Base-by-base conservation (phyloP, 225 moss, liverwort and hornwort genomes). In the Pseudoscleropodium purum region DNA sequence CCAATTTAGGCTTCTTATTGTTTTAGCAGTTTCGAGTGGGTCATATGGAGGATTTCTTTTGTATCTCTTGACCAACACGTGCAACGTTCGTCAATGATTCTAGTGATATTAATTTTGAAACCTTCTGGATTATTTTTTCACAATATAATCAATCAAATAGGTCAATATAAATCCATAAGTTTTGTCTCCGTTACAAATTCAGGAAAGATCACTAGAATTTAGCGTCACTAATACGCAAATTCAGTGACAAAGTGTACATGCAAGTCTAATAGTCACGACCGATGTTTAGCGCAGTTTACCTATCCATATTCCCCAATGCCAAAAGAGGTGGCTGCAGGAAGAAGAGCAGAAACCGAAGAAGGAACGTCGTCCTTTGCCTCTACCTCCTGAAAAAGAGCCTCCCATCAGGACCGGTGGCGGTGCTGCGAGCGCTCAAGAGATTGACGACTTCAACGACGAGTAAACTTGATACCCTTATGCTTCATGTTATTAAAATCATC, bases 221-320 rank as follows among this genome's bases (percentile, higher is more conserved):
- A 76, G n/a, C 29, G 3, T 74, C 34, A 81, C 57, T 74, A 52
- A 43, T 30, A 75, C 17, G 9, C 66, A 33, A 29, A 66, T 47
- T 47, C 9, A 47, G 49, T 41, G 18, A 23, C 13, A 24, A 41
- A 79, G 25, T 57, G 33, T 67, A 13, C 34, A 68, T 4, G 39
- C 62, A 45, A 84, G 84, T 87, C 86, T 92, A 77, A 90, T 87
- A 79, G 60, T 59, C 69, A 26, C 29, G 17, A 37, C 91, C 39
- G 21, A 37, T 93, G 69, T 88, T 72, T 26, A 87, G 60, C 66
- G 87, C 89, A 97, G 96, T 86, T 90, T 97, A 79, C 93, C 96
- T 29, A 97, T 97, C 72, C 96, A 97, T 87, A 74, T 94, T 43
- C 93, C 94, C 34, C 93, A 94, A 88, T 96, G 97, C 86, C 96